Evolutionary conservation across 306 rosid species (phyloP), one percentile per base, ranked within the genome.

Genomic region (Acacia crassicarpa): DNA sequence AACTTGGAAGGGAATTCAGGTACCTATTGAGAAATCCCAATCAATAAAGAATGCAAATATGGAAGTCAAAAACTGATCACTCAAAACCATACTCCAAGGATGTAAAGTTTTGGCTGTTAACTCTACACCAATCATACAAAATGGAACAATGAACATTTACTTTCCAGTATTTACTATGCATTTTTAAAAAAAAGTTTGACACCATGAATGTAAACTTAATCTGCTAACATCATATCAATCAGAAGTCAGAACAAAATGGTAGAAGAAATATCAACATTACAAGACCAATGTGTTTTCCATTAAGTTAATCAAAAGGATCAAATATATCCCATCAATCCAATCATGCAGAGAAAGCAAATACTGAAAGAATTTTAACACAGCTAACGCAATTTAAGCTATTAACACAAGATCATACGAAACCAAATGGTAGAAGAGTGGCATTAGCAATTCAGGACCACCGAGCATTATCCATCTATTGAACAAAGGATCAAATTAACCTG

Each of bases 1-100:
- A 93, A 3, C 38, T 91, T 95, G 25, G 93, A 83, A 2, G 99
- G 98, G 45, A 89, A 95, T 78, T 91, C 91, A 0, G 98, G 93
- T 67, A 95, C 94, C 97, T 92, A 73, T 25, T 22, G 58, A 81
- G 30, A 85, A 67, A 75, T 27, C 67, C 46, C 59, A 27, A 41
- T 66, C 5, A 74, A 46, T 44, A 63, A 32, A 27, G 1, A 81
- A 63, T 4, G 20, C 72, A 51, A 51, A 15, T 9, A 40, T 40
- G 27, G 38, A 20, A 75, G 61, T 25, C 11, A 17, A 33, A 12
- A 75, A 75, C 12, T 20, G n/a, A 54, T 6, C 67, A 4, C 33
- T 73, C 25, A 32, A 51, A 75, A 13, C 22, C 33, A 58, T 20
- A 38, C 23, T 58, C 71, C 23, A 40, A 40, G 51, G 30, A 69